Conservation (phyloP, 495 filamentous ascomycete species). For the Penicillium desertorum region DNA sequence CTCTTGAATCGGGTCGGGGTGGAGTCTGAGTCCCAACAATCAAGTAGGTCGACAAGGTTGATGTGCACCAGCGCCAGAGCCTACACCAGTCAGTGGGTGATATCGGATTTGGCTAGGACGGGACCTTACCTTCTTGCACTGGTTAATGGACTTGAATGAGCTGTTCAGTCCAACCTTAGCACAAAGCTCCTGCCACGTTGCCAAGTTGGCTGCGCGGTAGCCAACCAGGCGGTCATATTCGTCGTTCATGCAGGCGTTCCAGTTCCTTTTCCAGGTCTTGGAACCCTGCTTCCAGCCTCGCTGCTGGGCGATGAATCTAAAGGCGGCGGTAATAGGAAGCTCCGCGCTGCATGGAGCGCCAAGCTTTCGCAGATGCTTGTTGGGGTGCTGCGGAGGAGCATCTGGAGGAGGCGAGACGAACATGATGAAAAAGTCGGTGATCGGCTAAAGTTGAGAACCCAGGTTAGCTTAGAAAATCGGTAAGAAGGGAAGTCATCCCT, state of each 20-base stretch:
- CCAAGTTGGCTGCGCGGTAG: slow-evolving; percentile 14
- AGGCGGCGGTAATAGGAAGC: slow-evolving; percentile 22
- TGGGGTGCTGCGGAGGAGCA: background rate
- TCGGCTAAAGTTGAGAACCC: background rate
- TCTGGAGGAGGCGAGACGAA: background rate
- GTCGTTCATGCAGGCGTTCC: slow-evolving; percentile 21
- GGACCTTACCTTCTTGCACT: slow-evolving; percentile 43
- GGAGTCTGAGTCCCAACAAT: slow-evolving; percentile 35
- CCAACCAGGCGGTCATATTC: slow-evolving; percentile 29
- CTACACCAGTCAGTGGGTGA: slow-evolving; percentile 11
- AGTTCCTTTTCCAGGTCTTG: slow-evolving; percentile 21
- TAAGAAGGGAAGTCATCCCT: background rate
- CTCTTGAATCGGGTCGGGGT: slow-evolving; percentile 33
- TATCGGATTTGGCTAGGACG: background rate
- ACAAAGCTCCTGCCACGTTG: slow-evolving; percentile 33
- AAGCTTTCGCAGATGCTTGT: background rate
- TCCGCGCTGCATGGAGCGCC: background rate
- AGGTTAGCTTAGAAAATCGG: background rate
- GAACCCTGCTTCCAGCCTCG: slow-evolving; percentile 26
- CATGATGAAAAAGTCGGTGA: background rate
- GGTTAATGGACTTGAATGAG: slow-evolving; percentile 29
- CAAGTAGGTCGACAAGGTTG: slow-evolving; percentile 55
- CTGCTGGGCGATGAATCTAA: slow-evolving; percentile 19
- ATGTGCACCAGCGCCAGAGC: slow-evolving; percentile 38
- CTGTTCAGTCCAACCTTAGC: slow-evolving; percentile 31